Base-by-base conservation (phyloP, 2,329 filamentous ascomycete genomes). In the Penicillium sp. region DNA sequence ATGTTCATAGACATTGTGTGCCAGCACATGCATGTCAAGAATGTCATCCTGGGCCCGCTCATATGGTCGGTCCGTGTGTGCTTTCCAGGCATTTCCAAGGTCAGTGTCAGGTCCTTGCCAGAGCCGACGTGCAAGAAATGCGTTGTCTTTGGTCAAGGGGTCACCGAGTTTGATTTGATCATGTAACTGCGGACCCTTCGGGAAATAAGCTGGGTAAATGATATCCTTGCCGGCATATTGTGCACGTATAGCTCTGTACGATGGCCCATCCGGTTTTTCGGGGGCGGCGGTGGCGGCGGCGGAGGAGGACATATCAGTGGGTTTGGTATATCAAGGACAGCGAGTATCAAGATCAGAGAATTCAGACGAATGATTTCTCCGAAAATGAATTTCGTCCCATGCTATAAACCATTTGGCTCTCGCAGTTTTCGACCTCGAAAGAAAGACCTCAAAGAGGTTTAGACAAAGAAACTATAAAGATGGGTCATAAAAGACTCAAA, bases 1-100 rank as follows among this genome's bases (percentile, higher is more conserved):
- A 53, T 66, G 61, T 40, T 72, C 66, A 42, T 73, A 72, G 8
- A 73, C 66, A 45, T 71, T 70, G 24, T 54, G 44, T 14, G 58
- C 66, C 7, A 72, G 56, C 16, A 56, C 62, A 42, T 68, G 57
- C 14, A 54, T 53, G n/a, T 58, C 42, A 1, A 22, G n/a, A 8
- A 27, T 4, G 32, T 58, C 39, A 10, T 27, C 39, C 9, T 36
- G n/a, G 16, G 40, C 21, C 47, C 54, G 27, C 11, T 41, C 18
- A 41, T 49, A 61, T 8, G 48, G 49, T 16, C 55, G 44, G 13
- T 51, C 39, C 9, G 24, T n/a, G 16, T 44, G 29, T 39, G 46
- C 7, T 31, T 24, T 45, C 57, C 52, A 57, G 43, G 47, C 57
- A 29, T 55, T 18, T 14, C 52, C 58, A 4, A 69, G 60, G 5